Conservation (phyloP, 495 filamentous ascomycete genomes). For the Ascodesmis nigricans region DNA sequence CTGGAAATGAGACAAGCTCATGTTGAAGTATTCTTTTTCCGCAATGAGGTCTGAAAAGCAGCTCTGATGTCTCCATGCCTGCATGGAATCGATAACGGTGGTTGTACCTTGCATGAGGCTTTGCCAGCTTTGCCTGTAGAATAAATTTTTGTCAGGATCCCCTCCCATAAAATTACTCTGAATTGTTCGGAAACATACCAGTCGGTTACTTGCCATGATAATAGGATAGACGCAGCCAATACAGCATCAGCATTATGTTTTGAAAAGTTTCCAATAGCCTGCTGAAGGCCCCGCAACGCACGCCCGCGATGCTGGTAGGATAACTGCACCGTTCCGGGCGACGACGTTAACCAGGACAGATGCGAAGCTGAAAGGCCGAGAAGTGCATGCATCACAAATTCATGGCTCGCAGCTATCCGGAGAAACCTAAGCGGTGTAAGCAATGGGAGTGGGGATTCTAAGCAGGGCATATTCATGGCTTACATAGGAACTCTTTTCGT, state of each 20-base stretch:
- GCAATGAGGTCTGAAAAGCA: constrained; percentile 67
- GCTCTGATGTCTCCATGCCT: constrained; percentile 75
- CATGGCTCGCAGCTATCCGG: constrained; percentile 51
- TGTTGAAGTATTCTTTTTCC: constrained; percentile 43
- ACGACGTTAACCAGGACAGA: constrained; percentile 65
- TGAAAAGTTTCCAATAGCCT: constrained; percentile 68
- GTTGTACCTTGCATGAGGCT: constrained; percentile 81
- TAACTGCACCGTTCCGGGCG: constrained; percentile 59
- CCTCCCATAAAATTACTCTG: constrained; percentile 18
- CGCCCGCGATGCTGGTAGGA: constrained; percentile 67
- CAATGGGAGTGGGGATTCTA: constrained; percentile 6
- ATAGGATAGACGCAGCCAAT: constrained; percentile 70
- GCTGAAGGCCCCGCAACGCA: constrained; percentile 70
- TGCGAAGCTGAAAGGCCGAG: constrained; percentile 80
- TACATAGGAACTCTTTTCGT: constrained; percentile 81
- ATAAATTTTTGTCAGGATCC: constrained; percentile 23
- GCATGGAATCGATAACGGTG: constrained; percentile 78
- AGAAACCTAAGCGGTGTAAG: constrained; percentile 60
- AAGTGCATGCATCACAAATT: constrained; percentile 83
- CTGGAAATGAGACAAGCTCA: constrained; percentile 36
- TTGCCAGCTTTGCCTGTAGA: constrained; percentile 63
- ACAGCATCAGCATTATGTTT: constrained; percentile 75
- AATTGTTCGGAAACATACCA: constrained; percentile 70
- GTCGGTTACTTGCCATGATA: constrained; percentile 93
- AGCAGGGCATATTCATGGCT: constrained; percentile 10